Evolutionary conservation across 2,329 filamentous ascomycete species (phyloP), one percentile per base, ranked within the genome.

Genomic region (Colletotrichum simmondsii): DNA sequence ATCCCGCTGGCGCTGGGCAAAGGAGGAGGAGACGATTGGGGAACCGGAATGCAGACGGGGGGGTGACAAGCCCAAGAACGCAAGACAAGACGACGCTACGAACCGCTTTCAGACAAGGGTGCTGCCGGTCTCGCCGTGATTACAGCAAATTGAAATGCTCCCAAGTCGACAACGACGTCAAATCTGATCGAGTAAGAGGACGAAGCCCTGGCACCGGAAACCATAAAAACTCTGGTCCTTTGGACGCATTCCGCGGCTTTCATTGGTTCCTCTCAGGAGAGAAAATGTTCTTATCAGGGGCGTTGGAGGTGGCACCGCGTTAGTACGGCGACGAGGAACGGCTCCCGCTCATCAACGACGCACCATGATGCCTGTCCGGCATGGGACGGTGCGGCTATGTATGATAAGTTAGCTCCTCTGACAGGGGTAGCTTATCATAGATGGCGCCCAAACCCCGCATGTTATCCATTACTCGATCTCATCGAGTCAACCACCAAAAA

Each of bases 391-490:
- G 71, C 70, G 72, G 68, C 42, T 60, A 57, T 57, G 54, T 68
- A 28, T 59, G 60, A 63, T 59, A 62, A 71, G 62, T 63, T 56
- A 54, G 69, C 72, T 74, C 71, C 63, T 67, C 57, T 19, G 37
- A 37, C 62, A 71, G 68, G 68, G 71, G 68, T 62, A 72, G 61
- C 68, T 73, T 72, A 73, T 73, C 71, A 58, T 73, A 49, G 19
- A 49, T 46, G 57, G 56, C 53, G 26, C 52, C 37, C 62, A 56
- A 67, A 67, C 62, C 72, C 74, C 75, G 71, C 73, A 70, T 69
- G 65, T 69, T 58, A 54, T 85, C 76, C 76, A 74, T 77, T 77
- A 77, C 75, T 77, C 75, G 73, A 77, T 76, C 62, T 66, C 66
- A 77, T 77, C 73, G 75, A 76, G 75, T 77, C 74, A 77, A 76